phyloP scores from a whole-genome alignment of 106 monocot species.

The Alisma plantagoaquatica region DNA sequence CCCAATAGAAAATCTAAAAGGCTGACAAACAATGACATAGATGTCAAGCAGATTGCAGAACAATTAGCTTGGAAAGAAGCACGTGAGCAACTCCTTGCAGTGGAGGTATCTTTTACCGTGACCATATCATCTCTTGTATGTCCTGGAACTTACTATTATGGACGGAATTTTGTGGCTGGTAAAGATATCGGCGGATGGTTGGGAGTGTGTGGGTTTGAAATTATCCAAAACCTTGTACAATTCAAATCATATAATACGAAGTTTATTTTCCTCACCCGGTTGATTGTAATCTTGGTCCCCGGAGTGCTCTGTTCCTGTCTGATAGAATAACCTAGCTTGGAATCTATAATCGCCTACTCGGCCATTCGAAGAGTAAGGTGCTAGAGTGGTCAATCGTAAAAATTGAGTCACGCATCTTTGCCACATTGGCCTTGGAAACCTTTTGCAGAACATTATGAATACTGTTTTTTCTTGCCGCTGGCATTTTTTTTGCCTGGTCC shows the following conservation, averaged over 20 bases:
- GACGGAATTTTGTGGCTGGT: neutral
- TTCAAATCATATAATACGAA: neutral
- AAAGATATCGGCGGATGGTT: neutral
- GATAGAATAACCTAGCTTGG: too few species aligned
- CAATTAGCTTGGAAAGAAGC: slow-evolving; percentile 48
- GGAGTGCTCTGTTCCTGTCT: too few species aligned
- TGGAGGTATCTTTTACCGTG: slow-evolving; percentile 43
- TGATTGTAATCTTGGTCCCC: too few species aligned
- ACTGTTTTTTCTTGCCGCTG: too few species aligned
- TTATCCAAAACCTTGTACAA: neutral
- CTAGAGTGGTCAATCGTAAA: too few species aligned
- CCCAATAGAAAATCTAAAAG: slow-evolving; percentile 51
- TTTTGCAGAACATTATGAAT: too few species aligned
- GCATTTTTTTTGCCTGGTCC: too few species aligned
- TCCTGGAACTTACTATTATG: neutral
- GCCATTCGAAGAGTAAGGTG: too few species aligned
- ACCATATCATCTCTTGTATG: neutral
- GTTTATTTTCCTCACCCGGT: neutral
- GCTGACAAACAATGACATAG: slow-evolving; percentile 23
- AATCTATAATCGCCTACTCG: too few species aligned
- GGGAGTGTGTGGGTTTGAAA: neutral
- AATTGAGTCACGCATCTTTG: too few species aligned
- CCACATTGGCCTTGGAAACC: too few species aligned
- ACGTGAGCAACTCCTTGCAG: slow-evolving; percentile 47
- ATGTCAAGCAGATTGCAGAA: slow-evolving; percentile 39